A percentile compares a stretch with the other conserved stretches of the same genome.
These are phyloP conservation scores for Yarrowia sp. DNA, from an alignment of 805 yeast species.

Conservation along the genomic window DNA sequence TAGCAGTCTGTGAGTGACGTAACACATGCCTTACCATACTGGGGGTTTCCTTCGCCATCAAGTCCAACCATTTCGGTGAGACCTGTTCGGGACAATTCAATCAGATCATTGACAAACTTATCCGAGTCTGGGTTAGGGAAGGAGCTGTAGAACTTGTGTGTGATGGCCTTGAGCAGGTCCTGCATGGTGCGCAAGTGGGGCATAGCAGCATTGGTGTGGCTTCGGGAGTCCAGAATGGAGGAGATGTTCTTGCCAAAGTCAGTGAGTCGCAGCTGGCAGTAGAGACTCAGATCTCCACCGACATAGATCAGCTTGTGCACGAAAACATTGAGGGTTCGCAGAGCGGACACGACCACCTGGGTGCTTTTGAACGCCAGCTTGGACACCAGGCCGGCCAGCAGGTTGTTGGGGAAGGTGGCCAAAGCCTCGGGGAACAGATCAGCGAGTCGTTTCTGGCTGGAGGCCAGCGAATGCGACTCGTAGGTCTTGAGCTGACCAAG, in stretches of 20 bases:
- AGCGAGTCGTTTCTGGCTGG: conserved; percentile 13
- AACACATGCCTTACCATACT: conserved; percentile 30
- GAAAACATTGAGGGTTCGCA: conserved; percentile 7
- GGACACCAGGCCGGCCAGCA: conserved; percentile 19
- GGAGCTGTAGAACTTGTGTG: conserved; percentile 25
- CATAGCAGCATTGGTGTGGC: conserved; percentile 29
- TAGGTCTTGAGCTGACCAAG: conserved; percentile 9
- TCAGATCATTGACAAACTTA: conserved; percentile 24
- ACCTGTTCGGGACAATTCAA: conserved; percentile 26
- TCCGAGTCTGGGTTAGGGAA: conserved; percentile 26
- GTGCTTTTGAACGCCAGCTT: conserved; percentile 21
- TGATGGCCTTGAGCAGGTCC: conserved; percentile 31
- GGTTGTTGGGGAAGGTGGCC: conserved; percentile 13
- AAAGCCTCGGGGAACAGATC: conserved; percentile 22
- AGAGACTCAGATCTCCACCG: conserved; percentile 26
- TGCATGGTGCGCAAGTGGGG: conserved; percentile 31
- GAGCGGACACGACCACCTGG: conserved; percentile 10
- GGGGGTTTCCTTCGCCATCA: conserved; percentile 8
- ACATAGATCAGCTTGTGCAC: conserved; percentile 17
- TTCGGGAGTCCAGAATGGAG: conserved; percentile 29
- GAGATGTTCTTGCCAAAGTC: conserved; percentile 31
- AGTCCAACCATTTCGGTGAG: conserved; percentile 29
- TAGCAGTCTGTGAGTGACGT: conserved; percentile 23
- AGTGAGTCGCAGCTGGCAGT: conserved; percentile 30
- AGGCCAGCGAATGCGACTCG: conserved; percentile 20